Percentiles rank a stretch among this genome's conserved stretches.
Evolutionary conservation across 2,329 filamentous ascomycete species (phyloP).

Genomic region (Fusarium sacchari): DNA sequence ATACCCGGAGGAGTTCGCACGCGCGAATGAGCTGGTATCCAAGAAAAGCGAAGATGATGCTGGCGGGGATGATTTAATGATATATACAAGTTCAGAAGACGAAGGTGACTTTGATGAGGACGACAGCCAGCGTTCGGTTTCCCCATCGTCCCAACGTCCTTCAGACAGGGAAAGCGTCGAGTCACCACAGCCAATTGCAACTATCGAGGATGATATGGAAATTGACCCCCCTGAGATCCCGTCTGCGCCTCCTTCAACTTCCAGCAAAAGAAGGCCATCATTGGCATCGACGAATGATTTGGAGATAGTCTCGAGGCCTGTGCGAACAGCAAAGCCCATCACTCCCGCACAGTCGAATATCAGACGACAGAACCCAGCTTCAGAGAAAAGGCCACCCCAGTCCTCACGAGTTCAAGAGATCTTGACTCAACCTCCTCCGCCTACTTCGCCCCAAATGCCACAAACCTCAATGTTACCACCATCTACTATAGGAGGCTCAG

Average conservation of each 20-base stretch:
- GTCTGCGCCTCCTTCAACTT: neutral
- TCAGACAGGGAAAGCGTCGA: neutral
- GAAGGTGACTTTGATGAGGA: conserved; percentile 6
- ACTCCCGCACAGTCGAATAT: neutral
- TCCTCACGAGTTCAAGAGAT: conserved; percentile 17
- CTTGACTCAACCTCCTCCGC: conserved; percentile 20
- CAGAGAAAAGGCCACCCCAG: neutral
- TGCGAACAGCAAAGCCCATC: neutral
- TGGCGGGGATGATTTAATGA: conserved; percentile 8
- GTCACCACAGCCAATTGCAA: neutral
- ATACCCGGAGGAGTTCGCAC: conserved; percentile 48
- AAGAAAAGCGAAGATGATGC: conserved; percentile 3
- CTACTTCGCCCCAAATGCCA: conserved; percentile 29
- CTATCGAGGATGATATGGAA: conserved; percentile 29
- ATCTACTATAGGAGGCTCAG: conserved; percentile 23
- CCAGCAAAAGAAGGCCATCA: neutral
- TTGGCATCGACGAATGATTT: neutral
- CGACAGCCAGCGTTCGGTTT: neutral
- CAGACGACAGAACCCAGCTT: neutral
- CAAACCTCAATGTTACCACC: conserved; percentile 32
- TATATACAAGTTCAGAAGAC: conserved; percentile 32
- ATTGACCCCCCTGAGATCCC: conserved; percentile 15
- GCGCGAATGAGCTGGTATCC: conserved; percentile 20
- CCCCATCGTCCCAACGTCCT: neutral
- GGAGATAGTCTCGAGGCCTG: neutral